Base-by-base conservation (phyloP, 805 yeast species). In the Candida patagonica region DNA sequence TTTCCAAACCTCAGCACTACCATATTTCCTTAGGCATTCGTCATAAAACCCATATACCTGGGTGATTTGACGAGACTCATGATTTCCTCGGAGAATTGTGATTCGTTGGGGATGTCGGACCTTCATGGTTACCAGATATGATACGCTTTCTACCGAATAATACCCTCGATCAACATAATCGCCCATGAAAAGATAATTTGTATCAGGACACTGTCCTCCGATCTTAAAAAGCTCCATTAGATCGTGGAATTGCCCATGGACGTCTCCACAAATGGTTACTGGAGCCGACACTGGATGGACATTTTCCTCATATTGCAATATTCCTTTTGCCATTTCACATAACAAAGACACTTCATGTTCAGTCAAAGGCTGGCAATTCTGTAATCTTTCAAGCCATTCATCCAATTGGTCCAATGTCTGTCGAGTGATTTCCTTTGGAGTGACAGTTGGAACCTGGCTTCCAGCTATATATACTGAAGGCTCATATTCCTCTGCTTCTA, bases 21-120 rank as follows among this genome's bases (percentile, higher is more conserved):
- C 96, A 61, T 88, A 88, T 61, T 88, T 88, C 57, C 96, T 76
- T 60, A 88, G 73, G 65, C 96, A 88, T 67, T 88, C 96, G 61
- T 88, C 96, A 64, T 88, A 88, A 62, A 88, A 88, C 29, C 96
- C 96, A 59, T 88, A 88, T 42, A 88, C 96, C 65, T 88, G 96
- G 38, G 96, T 88, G 59, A 88, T 88, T 63, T 88, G 96, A 59
- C 96, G 80, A 27, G 92, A 80, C 65, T 88, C 96, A 64, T 88
- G 96, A 62, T 88, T 88, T 42, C 96, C 96, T 67, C 96, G 76
- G 59, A 88, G 73, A 48, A 88, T 86, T 13, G 96, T 88, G 60
- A 88, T 83, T 70, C 96, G 76, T 57, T 77, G 80, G 40, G 96
- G 96, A 63, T 80, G 88, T 61, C 96, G 74, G 43, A 87, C 87